phyloP scores from a whole-genome alignment of 2,329 filamentous ascomycete genomes.

The Aphanoascus verrucosus region DNA sequence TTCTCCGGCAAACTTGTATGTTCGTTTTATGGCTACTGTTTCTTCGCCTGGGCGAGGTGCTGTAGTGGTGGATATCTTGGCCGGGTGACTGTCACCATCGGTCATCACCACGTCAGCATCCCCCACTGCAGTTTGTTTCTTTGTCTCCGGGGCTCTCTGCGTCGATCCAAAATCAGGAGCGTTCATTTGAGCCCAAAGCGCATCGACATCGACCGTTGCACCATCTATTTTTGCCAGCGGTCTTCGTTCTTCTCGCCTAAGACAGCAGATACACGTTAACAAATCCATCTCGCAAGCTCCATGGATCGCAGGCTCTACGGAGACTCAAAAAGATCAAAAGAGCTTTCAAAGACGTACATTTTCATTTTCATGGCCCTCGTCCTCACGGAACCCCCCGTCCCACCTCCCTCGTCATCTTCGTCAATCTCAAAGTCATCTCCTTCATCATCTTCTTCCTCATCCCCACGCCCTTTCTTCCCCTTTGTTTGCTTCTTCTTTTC shows the following conservation, averaged over 20 bases:
- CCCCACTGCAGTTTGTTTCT: constrained; percentile 16
- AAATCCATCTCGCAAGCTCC: not conserved
- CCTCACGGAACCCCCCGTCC: constrained; percentile 43
- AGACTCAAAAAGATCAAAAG: too few relatives aligned
- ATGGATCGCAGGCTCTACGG: too few relatives aligned
- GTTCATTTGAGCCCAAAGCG: constrained; percentile 45
- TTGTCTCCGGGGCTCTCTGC: constrained; percentile 13
- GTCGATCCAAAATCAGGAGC: constrained; percentile 20
- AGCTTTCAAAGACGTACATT: constrained; percentile 28
- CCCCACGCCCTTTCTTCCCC: constrained; percentile 21
- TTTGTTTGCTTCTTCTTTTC: constrained; percentile 30
- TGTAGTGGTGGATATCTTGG: not conserved
- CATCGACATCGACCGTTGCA: constrained; percentile 47
- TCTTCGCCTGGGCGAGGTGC: constrained; percentile 26
- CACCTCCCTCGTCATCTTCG: constrained; percentile 32
- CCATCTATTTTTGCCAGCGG: constrained; percentile 37
- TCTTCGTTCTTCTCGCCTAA: constrained; percentile 39
- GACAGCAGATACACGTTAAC: constrained; percentile 3
- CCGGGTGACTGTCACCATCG: not conserved
- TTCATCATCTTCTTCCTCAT: constrained; percentile 29
- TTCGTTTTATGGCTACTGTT: constrained; percentile 46
- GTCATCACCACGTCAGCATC: constrained; percentile 14
- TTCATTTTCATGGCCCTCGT: constrained; percentile 44
- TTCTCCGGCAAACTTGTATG: constrained; percentile 49
- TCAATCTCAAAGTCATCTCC: constrained; percentile 20